These are phyloP conservation scores for Fragilaria crotonensis DNA, from an alignment of 108 stramenopile species.

Conservation along the genomic window DNA sequence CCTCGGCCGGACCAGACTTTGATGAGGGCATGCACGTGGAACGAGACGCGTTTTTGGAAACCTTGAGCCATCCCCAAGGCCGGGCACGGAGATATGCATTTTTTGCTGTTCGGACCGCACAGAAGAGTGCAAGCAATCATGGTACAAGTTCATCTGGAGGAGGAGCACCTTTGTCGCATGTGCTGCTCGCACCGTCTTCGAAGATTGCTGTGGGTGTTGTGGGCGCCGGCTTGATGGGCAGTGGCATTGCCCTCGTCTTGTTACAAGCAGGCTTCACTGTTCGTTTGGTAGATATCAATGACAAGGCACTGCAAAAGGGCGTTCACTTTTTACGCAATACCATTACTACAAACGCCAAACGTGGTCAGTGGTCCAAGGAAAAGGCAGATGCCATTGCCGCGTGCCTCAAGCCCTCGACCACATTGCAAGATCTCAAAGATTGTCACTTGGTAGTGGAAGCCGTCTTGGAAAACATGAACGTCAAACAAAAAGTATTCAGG, in stretches of 20 bases:
- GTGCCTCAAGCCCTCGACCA: constrained; percentile 23
- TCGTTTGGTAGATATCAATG: constrained; percentile 76
- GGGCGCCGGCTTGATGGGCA: constrained; percentile 96
- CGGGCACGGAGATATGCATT: constrained; percentile 87
- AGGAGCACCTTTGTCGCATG: constrained; percentile 3
- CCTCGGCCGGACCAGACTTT: constrained; percentile 36
- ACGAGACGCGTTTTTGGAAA: constrained; percentile 41
- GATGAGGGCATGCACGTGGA: constrained; percentile 69
- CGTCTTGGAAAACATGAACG: constrained; percentile 89
- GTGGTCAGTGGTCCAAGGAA: constrained; percentile 27
- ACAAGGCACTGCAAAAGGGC: constrained; percentile 60
- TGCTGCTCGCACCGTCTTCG: neutral
- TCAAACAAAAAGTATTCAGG: constrained; percentile 87
- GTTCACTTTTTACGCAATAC: constrained; percentile 44
- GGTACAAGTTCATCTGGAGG: constrained; percentile 4
- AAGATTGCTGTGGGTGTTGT: constrained; percentile 60
- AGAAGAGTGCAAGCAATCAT: constrained; percentile 19
- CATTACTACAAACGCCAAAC: constrained; percentile 48
- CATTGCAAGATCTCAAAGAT: constrained; percentile 37
- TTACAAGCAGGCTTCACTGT: constrained; percentile 85
- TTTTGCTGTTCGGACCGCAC: constrained; percentile 85
- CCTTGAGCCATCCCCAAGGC: constrained; percentile 64
- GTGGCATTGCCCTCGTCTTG: constrained; percentile 92
- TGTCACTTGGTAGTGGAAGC: constrained; percentile 90
- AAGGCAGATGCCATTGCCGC: constrained; percentile 25